Evolutionary conservation across 2,329 filamentous ascomycete species (phyloP), one percentile per base, ranked within the genome.

Genomic region (Huntiella savannae): DNA sequence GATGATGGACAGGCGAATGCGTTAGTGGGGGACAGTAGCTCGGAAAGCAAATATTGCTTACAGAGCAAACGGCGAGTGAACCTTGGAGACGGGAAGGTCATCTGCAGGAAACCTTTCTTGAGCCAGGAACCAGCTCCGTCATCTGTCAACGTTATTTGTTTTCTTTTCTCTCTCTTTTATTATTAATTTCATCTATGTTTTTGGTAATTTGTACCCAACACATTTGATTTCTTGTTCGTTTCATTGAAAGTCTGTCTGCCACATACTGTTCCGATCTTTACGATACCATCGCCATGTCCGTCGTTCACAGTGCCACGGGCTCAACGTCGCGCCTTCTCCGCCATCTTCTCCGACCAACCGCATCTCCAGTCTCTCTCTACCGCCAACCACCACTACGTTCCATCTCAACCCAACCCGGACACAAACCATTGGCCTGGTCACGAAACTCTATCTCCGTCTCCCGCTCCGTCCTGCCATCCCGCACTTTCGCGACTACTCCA

Each of bases 341-440:
- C 28, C 39, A 33, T 8, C 19, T 48, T 6, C 42, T 41, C 38
- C 49, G 49, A 12, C 51, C 53, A 4, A 16, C 55, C 53, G 38
- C 56, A 58, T 40, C 59, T 64, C 22, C 61, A 64, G 15, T 62
- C 66, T 52, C 60, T 69, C 15, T 50, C 50, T 64, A 32, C 67
- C 65, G 13, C 54, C 55, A 52, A 36, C n/a, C 32, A 16, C 15
- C 10, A 41, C 17, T 37, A 47, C 34, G 12, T 36, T 35, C 37
- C 39, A 22, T 15, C 34, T 38, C 40, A 2, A 32, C 28, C 4
- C 40, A 34, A 4, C 11, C 11, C 15, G 7, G 12, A 13, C 28
- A 44, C 17, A 32, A 12, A 13, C 13, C 10, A 6, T 7, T 16
- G 12, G 13, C 13, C 17, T 19, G n/a, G 16, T 10, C 22, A 19